Evolutionary conservation across 345 rosid genomes (phyloP).

Genomic region (Eucalyptus sideroxylon): DNA sequence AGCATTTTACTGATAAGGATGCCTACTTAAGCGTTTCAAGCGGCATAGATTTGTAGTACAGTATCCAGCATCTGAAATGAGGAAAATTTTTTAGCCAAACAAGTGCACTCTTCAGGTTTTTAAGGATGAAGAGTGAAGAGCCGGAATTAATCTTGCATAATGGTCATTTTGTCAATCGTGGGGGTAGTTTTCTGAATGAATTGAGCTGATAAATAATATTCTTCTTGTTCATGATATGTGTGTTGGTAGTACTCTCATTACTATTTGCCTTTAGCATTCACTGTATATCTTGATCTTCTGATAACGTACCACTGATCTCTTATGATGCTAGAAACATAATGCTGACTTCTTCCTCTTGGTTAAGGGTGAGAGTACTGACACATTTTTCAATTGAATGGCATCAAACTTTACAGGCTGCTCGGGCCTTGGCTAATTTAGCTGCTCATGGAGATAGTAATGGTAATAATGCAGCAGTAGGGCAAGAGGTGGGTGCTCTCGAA

Average conservation of each 20-base stretch:
- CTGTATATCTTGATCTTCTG: not conserved
- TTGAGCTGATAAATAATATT: not conserved
- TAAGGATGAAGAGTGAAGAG: not conserved
- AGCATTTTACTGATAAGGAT: not conserved
- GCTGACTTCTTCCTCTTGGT: not conserved
- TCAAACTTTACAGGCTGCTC: constrained; percentile 57
- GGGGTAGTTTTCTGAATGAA: not conserved
- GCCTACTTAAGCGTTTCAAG: not conserved
- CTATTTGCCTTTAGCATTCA: not conserved
- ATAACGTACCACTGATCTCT: not conserved
- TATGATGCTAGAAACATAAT: not conserved
- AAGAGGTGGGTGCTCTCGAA: constrained; percentile 89
- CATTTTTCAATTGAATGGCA: not conserved
- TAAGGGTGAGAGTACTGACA: not conserved
- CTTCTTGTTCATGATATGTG: not conserved
- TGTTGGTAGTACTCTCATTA: not conserved
- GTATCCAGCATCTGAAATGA: not conserved
- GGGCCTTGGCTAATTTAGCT: constrained; percentile 91
- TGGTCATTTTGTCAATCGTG: not conserved
- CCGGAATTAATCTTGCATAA: not conserved
- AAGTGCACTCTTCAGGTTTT: not conserved
- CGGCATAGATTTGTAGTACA: not conserved
- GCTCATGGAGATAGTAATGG: constrained; percentile 95
- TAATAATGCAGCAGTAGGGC: constrained; percentile 92
- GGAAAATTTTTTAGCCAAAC: not conserved